Evolutionary conservation across 2,329 filamentous ascomycete species (phyloP).

Genomic region (Colletotrichum godetiae): DNA sequence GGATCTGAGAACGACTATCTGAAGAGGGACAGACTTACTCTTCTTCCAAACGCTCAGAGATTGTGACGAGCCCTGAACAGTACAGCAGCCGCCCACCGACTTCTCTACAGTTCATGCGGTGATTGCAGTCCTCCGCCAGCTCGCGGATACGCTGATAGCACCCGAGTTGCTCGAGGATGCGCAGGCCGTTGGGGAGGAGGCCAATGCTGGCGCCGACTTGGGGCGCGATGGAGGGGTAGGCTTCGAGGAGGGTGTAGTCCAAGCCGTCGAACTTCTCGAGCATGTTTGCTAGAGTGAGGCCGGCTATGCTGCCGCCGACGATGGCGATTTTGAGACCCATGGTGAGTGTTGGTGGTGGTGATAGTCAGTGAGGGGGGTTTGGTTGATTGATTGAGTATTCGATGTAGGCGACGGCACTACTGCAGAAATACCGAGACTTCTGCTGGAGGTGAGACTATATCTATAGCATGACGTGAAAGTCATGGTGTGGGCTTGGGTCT

Average conservation of each 20-base stretch:
- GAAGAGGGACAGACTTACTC: too few species aligned
- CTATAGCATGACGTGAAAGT: background rate
- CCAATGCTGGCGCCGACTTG: slow-evolving; percentile 60
- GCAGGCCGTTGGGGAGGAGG: slow-evolving; percentile 51
- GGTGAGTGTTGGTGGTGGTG: background rate
- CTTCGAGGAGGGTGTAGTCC: slow-evolving; percentile 61
- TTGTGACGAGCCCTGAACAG: slow-evolving; percentile 17
- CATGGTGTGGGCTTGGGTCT: background rate
- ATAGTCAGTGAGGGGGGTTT: background rate
- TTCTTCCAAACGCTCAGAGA: background rate
- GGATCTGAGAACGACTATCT: too few species aligned
- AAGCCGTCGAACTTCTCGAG: slow-evolving; percentile 55
- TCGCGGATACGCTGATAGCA: slow-evolving; percentile 42
- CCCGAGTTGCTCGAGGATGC: slow-evolving; percentile 61
- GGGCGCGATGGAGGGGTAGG: slow-evolving; percentile 52
- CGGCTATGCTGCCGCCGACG: slow-evolving; percentile 59
- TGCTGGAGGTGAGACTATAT: too few species aligned
- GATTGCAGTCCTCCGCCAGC: slow-evolving; percentile 33
- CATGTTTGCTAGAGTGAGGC: slow-evolving; percentile 45
- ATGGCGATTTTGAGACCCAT: slow-evolving; percentile 54
- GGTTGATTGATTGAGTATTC: background rate
- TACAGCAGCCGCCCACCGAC: slow-evolving; percentile 26
- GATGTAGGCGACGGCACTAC: background rate
- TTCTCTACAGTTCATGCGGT: background rate
- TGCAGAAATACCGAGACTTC: background rate